phyloP scores from a whole-genome alignment of 768 basidiomycete species.

The Auriscalpium orientale region DNA sequence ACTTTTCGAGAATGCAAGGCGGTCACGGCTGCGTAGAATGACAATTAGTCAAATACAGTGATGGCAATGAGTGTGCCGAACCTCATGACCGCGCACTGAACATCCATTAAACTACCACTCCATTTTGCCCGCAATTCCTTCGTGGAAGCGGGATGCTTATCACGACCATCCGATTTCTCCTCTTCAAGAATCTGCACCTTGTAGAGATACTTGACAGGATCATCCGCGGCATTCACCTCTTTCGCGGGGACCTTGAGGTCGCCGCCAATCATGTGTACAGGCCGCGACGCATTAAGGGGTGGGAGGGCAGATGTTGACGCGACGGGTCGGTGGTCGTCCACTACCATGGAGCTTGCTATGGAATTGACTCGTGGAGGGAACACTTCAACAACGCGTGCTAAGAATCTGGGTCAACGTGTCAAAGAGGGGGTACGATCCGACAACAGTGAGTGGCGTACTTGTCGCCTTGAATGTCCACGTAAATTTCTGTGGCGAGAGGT shows the following conservation, averaged over 20 bases:
- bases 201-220: conserved; percentile 80
- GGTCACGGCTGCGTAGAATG: conserved; percentile 65
- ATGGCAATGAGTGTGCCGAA: conserved; percentile 26
- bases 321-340: conserved; percentile 12
- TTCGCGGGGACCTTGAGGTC: conserved; percentile 72
- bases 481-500: conserved; percentile 48
- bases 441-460: conserved; percentile 47
- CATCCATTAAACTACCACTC: conserved; percentile 76
- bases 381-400: conserved; percentile 73
- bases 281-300: conserved; percentile 32
- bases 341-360: conserved; percentile 4
- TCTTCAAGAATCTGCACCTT: conserved; percentile 78
- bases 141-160: conserved; percentile 50
- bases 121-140: conserved; percentile 49
- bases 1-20: conserved; percentile 92
- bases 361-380: conserved; percentile 42
- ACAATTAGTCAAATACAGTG: not conserved
- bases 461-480: conserved; percentile 81
- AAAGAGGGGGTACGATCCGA: conserved; percentile 8
- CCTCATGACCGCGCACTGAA: conserved; percentile 77
- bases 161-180: conserved; percentile 58
- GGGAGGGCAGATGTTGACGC: conserved; percentile 33
- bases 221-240: conserved; percentile 64
- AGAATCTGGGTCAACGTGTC: conserved; percentile 46
- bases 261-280: conserved; percentile 61